A percentile compares a stretch with the other conserved stretches of the same genome.
phyloP scores from a whole-genome alignment of 2,329 filamentous ascomycete genomes.

The Talaromyces sp. region DNA sequence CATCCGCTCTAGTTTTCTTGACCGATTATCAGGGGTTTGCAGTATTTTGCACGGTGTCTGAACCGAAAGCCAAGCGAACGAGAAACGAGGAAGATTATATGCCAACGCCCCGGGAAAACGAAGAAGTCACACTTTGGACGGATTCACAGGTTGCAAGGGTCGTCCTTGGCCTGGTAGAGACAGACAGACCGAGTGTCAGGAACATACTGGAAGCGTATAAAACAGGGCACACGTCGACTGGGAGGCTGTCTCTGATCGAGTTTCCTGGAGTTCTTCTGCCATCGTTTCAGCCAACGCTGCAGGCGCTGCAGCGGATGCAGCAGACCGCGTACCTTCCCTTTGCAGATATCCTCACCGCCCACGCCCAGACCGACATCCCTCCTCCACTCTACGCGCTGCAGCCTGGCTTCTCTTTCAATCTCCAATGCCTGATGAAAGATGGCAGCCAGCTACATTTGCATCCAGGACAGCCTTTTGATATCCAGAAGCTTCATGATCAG shows the following conservation, averaged over 20 bases:
- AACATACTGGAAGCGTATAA: not conserved
- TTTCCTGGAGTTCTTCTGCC: conserved; percentile 58
- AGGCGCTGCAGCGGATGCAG: conserved; percentile 53
- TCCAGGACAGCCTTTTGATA: conserved; percentile 26
- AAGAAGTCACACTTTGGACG: not conserved
- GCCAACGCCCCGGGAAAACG: not conserved
- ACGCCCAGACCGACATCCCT: conserved; percentile 25
- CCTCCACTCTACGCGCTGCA: conserved; percentile 51
- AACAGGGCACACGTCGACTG: conserved; percentile 19
- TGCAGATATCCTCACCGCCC: conserved; percentile 36
- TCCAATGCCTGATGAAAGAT: conserved; percentile 24
- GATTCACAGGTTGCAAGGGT: not conserved
- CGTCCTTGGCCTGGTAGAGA: not conserved
- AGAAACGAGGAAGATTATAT: not conserved
- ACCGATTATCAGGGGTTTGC: conserved; percentile 15
- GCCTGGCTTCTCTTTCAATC: conserved; percentile 46
- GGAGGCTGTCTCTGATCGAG: conserved; percentile 47
- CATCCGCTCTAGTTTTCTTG: conserved; percentile 27
- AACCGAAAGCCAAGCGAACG: conserved; percentile 4
- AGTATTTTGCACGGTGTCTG: conserved; percentile 24
- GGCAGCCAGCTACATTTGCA: conserved; percentile 19
- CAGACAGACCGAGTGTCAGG: not conserved
- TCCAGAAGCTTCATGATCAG: conserved; percentile 22
- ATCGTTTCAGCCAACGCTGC: conserved; percentile 55
- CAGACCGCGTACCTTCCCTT: conserved; percentile 45